Percentiles rank a stretch among this genome's conserved stretches.
Conservation (phyloP, 805 yeast genomes). For the Candida berthetii region DNA sequence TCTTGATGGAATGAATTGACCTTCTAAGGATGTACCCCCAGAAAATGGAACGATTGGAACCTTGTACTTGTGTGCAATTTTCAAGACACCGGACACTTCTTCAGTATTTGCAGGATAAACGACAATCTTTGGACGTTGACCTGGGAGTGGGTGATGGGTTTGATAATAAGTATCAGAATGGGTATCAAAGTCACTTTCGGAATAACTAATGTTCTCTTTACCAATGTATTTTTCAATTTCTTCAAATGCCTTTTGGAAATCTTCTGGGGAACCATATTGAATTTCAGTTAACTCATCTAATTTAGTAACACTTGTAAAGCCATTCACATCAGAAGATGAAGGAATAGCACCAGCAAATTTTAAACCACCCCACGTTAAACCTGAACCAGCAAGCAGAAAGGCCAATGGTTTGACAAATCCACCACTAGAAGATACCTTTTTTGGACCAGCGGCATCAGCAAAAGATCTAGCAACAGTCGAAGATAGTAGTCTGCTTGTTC, state of each 20-base stretch:
- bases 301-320: constrained; percentile 27
- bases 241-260: constrained; percentile 31
- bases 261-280: constrained; percentile 30
- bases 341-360: not conserved
- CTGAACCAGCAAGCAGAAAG: not conserved
- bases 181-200: constrained; percentile 35
- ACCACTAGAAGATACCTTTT: not conserved
- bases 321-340: not conserved
- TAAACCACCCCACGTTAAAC: not conserved
- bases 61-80: constrained; percentile 50
- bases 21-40: constrained; percentile 78
- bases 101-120: constrained; percentile 61
- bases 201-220: constrained; percentile 23
- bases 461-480: not conserved
- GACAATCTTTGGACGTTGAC: constrained; percentile 52
- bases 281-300: constrained; percentile 30
- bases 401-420: not conserved
- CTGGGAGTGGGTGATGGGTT: constrained; percentile 56
- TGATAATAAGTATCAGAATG: constrained; percentile 58
- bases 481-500: not conserved
- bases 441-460: not conserved
- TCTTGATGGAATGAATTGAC: constrained; percentile 72
- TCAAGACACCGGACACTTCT: constrained; percentile 58
- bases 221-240: constrained; percentile 35
- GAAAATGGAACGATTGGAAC: constrained; percentile 75